Percentiles rank a stretch among this genome's conserved stretches.
phyloP scores from a whole-genome alignment of 2,329 filamentous ascomycete genomes.

The Seiridium cupressi region DNA sequence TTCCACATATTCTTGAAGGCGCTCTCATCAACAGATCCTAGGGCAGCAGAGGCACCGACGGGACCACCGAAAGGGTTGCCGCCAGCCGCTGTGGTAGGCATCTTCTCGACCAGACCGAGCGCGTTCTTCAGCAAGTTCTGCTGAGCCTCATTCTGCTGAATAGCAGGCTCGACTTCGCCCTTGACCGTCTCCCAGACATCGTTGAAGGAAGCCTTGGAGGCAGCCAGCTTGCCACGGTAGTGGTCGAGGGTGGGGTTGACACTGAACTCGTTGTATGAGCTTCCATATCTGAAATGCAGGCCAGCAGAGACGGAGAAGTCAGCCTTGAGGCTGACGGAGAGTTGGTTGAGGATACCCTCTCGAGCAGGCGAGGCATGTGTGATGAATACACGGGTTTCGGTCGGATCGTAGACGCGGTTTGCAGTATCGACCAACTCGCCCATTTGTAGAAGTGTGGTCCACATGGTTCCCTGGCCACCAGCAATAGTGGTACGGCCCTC shows the following conservation, averaged over 20 bases:
- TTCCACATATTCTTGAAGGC: conserved; percentile 99
- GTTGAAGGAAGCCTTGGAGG: conserved; percentile 97
- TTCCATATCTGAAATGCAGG: conserved; percentile 97
- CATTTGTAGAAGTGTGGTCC: conserved; percentile 97
- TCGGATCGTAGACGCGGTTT: conserved; percentile 96
- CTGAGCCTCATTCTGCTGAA: conserved; percentile 89
- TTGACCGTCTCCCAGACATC: conserved; percentile 99
- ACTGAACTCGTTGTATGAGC: conserved; percentile 99
- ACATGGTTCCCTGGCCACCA: conserved; percentile 98
- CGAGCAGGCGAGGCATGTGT: conserved; percentile 96
- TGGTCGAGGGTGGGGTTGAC: conserved; percentile 98
- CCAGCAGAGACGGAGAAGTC: conserved; percentile 98
- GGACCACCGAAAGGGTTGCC: conserved; percentile 96
- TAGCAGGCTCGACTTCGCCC: conserved; percentile 90
- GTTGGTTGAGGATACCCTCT: conserved; percentile 94
- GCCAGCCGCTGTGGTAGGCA: conserved; percentile 91
- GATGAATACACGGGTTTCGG: conserved; percentile 93
- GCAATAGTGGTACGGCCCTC: conserved; percentile 98
- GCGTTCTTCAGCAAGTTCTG: conserved; percentile 90
- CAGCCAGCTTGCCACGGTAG: conserved; percentile 96
- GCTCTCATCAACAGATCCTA: conserved; percentile 94
- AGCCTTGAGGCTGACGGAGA: conserved; percentile 94
- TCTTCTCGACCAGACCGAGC: conserved; percentile 92
- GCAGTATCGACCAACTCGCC: conserved; percentile 97
- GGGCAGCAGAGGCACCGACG: conserved; percentile 65